Conservation (phyloP, 441 rosid species). For the Daphne laureola region DNA sequence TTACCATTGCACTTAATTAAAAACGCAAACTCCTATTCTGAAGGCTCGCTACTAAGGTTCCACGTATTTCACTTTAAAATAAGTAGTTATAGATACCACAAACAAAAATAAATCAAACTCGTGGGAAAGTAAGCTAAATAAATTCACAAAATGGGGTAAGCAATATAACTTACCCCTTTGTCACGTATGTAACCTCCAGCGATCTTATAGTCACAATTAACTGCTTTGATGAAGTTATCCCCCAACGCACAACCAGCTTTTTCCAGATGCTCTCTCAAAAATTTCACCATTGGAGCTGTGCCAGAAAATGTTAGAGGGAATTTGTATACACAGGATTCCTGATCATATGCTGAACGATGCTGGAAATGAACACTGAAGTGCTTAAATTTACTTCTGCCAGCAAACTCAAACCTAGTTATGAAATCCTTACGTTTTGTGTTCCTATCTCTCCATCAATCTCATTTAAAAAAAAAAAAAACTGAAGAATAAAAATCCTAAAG, state of each 20-base stretch:
- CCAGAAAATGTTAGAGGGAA: background rate
- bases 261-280: conserved; percentile 73
- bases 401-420: too few species aligned
- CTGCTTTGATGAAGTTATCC: conserved; percentile 66
- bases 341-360: too few species aligned
- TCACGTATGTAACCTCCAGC: conserved; percentile 61
- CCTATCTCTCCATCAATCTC: too few species aligned
- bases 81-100: too few species aligned
- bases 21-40: too few species aligned
- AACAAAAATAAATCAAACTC: too few species aligned
- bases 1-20: too few species aligned
- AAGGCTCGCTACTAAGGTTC: too few species aligned
- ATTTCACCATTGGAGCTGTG: conserved; percentile 76
- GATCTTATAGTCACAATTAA: conserved; percentile 38
- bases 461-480: background rate
- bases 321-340: conserved; percentile 10
- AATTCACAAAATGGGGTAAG: background rate
- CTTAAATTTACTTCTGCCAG: too few species aligned
- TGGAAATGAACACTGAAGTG: too few species aligned
- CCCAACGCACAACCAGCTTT: conserved; percentile 72
- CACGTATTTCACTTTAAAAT: too few species aligned
- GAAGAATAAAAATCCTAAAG: conserved; percentile 9
- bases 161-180: conserved; percentile 43
- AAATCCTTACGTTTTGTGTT: too few species aligned
- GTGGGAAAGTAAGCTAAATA: background rate